Evolutionary conservation across 2,329 filamentous ascomycete species (phyloP).

Genomic region (Apiospora phragmitis): DNA sequence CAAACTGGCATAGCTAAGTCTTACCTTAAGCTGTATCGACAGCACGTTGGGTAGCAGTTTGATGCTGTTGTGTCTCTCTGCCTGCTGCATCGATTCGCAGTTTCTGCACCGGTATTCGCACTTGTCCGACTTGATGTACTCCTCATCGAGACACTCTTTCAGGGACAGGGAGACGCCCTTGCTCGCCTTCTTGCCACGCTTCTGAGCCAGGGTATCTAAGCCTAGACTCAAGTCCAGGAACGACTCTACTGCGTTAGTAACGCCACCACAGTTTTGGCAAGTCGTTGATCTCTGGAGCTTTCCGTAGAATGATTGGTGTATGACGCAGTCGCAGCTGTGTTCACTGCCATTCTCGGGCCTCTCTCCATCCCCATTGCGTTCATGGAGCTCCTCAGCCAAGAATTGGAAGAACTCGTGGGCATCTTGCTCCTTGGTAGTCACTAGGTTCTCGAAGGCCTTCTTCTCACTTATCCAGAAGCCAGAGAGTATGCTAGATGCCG

Average conservation of each 20-base stretch:
- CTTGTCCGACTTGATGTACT: slow-evolving; percentile 84
- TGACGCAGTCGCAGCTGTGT: slow-evolving; percentile 79
- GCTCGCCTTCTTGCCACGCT: slow-evolving; percentile 55
- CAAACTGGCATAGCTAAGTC: slow-evolving; percentile 17
- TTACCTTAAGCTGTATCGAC: slow-evolving; percentile 88
- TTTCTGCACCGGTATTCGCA: slow-evolving; percentile 86
- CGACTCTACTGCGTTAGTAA: slow-evolving; percentile 80
- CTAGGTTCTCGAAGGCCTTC: slow-evolving; percentile 70
- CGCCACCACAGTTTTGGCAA: slow-evolving; percentile 82
- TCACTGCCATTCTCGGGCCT: slow-evolving; percentile 59
- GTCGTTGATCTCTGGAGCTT: slow-evolving; percentile 89
- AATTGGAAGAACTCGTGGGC: slow-evolving; percentile 98
- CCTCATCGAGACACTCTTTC: slow-evolving; percentile 76
- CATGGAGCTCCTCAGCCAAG: slow-evolving; percentile 86
- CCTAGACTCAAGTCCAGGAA: slow-evolving; percentile 90
- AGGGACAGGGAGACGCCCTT: slow-evolving; percentile 57
- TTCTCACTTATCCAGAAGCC: slow-evolving; percentile 87
- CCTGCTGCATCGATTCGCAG: slow-evolving; percentile 76
- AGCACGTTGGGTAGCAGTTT: slow-evolving; percentile 85
- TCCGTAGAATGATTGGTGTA: slow-evolving; percentile 93
- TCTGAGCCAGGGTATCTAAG: slow-evolving; percentile 74
- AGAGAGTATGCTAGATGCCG: slow-evolving; percentile 83
- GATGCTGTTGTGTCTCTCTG: slow-evolving; percentile 81
- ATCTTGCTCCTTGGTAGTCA: slow-evolving; percentile 93
- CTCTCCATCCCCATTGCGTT: slow-evolving; percentile 73